Evolutionary conservation across 1,284 basidiomycete species (phyloP).

Genomic region (Anthracocystis panici-leucophaei): DNA sequence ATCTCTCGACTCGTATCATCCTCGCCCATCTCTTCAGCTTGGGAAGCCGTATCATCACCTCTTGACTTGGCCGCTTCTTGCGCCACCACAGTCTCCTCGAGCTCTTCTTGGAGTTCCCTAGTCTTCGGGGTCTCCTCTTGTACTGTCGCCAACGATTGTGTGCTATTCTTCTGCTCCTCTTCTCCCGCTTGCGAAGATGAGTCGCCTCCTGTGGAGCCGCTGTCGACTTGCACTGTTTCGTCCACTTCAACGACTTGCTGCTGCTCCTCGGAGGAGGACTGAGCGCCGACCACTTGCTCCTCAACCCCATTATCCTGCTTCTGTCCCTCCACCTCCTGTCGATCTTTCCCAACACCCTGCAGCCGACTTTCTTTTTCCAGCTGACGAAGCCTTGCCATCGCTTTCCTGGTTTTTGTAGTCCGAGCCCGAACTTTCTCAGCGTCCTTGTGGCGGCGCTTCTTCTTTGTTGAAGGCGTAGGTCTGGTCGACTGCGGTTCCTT

Average conservation of each 20-base stretch:
- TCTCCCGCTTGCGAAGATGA: too few species aligned
- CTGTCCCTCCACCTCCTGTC: background rate
- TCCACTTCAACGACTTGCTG: background rate
- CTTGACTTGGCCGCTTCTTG: too few species aligned
- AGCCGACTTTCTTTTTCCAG: background rate
- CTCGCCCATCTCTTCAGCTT: too few species aligned
- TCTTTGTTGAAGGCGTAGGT: background rate
- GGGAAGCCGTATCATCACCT: too few species aligned
- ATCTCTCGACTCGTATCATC: too few species aligned
- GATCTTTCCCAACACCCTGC: background rate
- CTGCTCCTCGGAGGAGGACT: background rate
- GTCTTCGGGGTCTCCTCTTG: too few species aligned
- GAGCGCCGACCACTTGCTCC: background rate
- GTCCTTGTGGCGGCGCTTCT: background rate
- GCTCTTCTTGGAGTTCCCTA: too few species aligned
- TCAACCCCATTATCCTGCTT: background rate
- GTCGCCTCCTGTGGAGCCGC: background rate
- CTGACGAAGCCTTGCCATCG: background rate
- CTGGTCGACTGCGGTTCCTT: background rate
- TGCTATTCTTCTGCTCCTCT: too few species aligned
- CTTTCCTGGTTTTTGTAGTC: background rate
- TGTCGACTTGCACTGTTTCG: background rate
- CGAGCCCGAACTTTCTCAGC: background rate
- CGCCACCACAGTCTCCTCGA: too few species aligned
- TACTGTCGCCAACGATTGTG: too few species aligned